These are phyloP conservation scores for Mortierella sp. DNA, from an alignment of 371 early-diverging fungal genomes.

Conservation along the genomic window DNA sequence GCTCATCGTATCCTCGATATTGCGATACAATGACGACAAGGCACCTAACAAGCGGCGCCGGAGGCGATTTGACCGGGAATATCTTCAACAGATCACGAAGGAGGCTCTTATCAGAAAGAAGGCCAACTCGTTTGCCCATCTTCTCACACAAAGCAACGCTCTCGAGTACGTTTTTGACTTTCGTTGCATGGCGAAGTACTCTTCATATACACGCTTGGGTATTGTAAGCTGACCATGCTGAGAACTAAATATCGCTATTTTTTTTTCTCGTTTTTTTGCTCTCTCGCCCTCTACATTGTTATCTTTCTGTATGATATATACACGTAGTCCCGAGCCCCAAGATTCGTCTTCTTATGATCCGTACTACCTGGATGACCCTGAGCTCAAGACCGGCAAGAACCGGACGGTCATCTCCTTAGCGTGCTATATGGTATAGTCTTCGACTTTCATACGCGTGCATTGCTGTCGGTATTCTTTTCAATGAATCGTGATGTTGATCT, in stretches of 20 bases:
- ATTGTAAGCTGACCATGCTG: no score
- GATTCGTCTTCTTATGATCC: constrained; percentile 63
- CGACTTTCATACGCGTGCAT: not conserved
- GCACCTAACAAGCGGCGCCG: constrained; percentile 46
- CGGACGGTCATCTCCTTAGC: constrained; percentile 71
- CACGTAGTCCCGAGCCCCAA: constrained; percentile 45
- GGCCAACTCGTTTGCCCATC: constrained; percentile 44
- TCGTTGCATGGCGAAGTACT: not conserved
- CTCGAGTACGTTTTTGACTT: constrained; percentile 21
- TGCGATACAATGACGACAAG: constrained; percentile 47
- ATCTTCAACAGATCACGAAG: constrained; percentile 52
- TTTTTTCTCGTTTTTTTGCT: not conserved
- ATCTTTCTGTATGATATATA: not conserved
- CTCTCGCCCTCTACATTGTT: not conserved
- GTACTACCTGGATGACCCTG: constrained; percentile 73
- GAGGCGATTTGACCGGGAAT: constrained; percentile 47
- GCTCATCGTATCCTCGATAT: constrained; percentile 33
- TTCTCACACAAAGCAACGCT: constrained; percentile 47
- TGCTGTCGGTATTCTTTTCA: not conserved
- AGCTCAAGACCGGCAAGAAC: constrained; percentile 71
- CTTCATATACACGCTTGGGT: no score
- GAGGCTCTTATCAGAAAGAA: constrained; percentile 52
- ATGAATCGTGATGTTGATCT: not conserved
- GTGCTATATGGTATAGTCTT: constrained; percentile 62
- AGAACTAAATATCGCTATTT: no score